Conservation (phyloP, 495 filamentous ascomycete species). For the Tuber borchii region DNA sequence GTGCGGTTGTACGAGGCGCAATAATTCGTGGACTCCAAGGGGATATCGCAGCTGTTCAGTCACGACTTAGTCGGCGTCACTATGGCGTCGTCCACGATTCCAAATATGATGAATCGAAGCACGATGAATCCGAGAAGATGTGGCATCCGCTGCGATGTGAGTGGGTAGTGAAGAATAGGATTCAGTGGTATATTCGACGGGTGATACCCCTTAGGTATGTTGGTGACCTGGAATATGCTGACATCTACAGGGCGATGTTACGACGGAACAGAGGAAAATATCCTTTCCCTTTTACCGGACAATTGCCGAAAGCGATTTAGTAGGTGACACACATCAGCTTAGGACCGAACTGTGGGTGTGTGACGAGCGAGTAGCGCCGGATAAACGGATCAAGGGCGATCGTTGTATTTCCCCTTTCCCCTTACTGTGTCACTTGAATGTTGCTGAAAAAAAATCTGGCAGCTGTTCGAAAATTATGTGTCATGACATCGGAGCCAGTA, state of each 20-base stretch:
- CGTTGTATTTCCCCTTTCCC: neutral
- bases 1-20: constrained; percentile 39
- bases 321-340: constrained; percentile 36
- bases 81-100: constrained; percentile 46
- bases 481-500: constrained; percentile 40
- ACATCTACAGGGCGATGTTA: constrained; percentile 42
- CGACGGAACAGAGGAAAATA: constrained; percentile 43
- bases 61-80: constrained; percentile 42
- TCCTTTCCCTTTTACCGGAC: constrained; percentile 45
- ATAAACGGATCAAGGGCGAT: constrained; percentile 24
- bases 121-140: constrained; percentile 27
- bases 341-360: constrained; percentile 42
- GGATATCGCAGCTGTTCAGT: constrained; percentile 42
- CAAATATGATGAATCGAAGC: constrained; percentile 35
- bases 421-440: neutral
- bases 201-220: constrained; percentile 7
- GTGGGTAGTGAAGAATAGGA: constrained; percentile 39
- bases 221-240: neutral
- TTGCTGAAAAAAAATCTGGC: neutral
- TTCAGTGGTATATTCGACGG: constrained; percentile 47
- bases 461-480: constrained; percentile 39
- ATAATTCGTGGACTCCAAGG: constrained; percentile 38
- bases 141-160: constrained; percentile 40
- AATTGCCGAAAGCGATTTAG: constrained; percentile 32
- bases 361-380: constrained; percentile 36